A percentile compares a stretch with the other conserved stretches of the same genome.
Conservation (phyloP, 2,329 filamentous ascomycete genomes). For the Keithomyces neogunnii region DNA sequence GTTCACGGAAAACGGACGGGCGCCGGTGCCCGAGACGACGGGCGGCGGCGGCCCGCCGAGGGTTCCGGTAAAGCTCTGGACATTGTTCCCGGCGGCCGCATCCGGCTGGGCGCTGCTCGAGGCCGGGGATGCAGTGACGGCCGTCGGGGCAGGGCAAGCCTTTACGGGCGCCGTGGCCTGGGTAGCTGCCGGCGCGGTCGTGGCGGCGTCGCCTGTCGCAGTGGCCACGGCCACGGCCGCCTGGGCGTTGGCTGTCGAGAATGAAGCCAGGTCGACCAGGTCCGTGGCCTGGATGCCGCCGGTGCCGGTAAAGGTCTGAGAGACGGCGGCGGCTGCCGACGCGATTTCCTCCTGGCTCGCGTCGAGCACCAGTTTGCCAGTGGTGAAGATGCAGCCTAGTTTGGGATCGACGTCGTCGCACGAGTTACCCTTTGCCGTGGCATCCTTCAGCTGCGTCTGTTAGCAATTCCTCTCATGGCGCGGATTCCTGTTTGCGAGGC, state of each 20-base stretch:
- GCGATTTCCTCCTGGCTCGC: slow-evolving; percentile 42
- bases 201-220: too few species aligned
- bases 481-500: slow-evolving; percentile 10
- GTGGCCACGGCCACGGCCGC: too few species aligned
- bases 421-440: slow-evolving; percentile 20
- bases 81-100: slow-evolving; percentile 17
- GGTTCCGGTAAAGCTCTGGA: slow-evolving; percentile 37
- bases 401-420: slow-evolving; percentile 39
- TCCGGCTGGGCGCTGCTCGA: too few species aligned
- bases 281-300: slow-evolving; percentile 15
- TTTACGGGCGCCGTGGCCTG: too few species aligned
- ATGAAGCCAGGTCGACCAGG: slow-evolving; percentile 11
- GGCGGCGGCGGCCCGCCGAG: slow-evolving; percentile 28
- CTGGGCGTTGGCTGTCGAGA: too few species aligned
- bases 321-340: slow-evolving; percentile 34
- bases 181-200: too few species aligned
- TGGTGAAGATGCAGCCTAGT: slow-evolving; percentile 45
- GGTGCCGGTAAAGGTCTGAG: slow-evolving; percentile 23
- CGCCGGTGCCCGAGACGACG: slow-evolving; percentile 26
- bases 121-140: too few species aligned
- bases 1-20: slow-evolving; percentile 43
- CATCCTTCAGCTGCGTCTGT: neutral
- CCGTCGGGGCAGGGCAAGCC: too few species aligned
- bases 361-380: slow-evolving; percentile 44
- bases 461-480: neutral